These are phyloP conservation scores for Calonectria ilicicola DNA, from an alignment of 2,329 filamentous ascomycete species.

Conservation along the genomic window DNA sequence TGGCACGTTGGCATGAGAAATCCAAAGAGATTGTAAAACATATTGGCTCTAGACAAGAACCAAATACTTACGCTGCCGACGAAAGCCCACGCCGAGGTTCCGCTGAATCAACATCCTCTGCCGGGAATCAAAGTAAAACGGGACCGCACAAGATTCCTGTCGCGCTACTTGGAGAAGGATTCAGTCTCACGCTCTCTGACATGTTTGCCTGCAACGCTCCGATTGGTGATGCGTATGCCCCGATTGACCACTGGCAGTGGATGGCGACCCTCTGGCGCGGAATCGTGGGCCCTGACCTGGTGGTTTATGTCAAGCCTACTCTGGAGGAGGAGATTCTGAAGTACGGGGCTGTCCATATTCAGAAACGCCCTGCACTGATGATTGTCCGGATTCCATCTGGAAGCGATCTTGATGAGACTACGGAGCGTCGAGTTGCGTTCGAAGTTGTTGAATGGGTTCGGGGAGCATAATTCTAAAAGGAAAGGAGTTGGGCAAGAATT, in stretches of 20 bases:
- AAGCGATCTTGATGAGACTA: constrained; percentile 72
- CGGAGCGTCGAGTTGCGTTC: constrained; percentile 81
- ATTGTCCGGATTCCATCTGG: constrained; percentile 62
- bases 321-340: constrained; percentile 50
- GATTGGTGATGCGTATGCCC: constrained; percentile 81
- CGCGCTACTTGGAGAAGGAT: constrained; percentile 81
- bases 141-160: constrained; percentile 66
- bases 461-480: constrained; percentile 52
- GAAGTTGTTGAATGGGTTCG: constrained; percentile 88
- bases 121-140: constrained; percentile 17
- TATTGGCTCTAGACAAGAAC: constrained; percentile 50
- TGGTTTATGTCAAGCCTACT: constrained; percentile 71
- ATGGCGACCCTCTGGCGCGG: constrained; percentile 94
- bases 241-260: constrained; percentile 97
- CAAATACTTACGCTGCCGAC: constrained; percentile 21
- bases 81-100: constrained; percentile 26
- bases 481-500: constrained; percentile 37
- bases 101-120: constrained; percentile 11
- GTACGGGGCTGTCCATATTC: constrained; percentile 67
- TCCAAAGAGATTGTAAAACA: constrained; percentile 76
- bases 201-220: constrained; percentile 79
- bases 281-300: constrained; percentile 83
- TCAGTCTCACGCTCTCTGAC: constrained; percentile 84
- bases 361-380: constrained; percentile 63
- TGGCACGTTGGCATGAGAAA: constrained; percentile 80